Percentiles rank a stretch among this genome's conserved stretches.
Evolutionary conservation across 441 rosid genomes (phyloP).

Genomic region (Gossypium davidsonii): DNA sequence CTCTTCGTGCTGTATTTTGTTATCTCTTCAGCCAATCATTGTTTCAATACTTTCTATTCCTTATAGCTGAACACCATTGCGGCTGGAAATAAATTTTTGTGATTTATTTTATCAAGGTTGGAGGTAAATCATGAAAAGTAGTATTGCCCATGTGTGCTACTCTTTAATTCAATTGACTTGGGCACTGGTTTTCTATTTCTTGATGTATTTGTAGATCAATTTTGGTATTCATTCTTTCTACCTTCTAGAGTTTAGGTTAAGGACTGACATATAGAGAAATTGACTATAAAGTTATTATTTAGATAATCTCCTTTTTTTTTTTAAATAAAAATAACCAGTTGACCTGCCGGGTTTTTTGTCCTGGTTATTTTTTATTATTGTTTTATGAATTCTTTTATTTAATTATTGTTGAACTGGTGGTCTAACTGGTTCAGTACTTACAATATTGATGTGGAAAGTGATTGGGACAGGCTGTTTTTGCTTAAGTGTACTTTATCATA

Average conservation of each 20-base stretch:
- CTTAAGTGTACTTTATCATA: neutral
- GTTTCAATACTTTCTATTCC: neutral
- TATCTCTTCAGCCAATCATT: neutral
- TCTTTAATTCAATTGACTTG: neutral
- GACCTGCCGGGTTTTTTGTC: no score
- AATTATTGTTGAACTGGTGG: no score
- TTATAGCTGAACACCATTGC: neutral
- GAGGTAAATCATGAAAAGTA: neutral
- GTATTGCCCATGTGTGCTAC: neutral
- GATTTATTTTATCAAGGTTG: neutral
- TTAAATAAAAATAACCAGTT: no score
- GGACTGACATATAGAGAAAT: neutral
- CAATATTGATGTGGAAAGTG: no score
- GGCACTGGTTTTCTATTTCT: neutral
- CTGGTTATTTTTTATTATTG: no score
- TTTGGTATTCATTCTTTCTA: neutral
- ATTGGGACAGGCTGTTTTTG: neutral
- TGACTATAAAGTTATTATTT: neutral
- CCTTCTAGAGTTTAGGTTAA: neutral
- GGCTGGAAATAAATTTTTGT: neutral
- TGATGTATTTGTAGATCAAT: neutral
- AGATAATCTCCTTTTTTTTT: neutral
- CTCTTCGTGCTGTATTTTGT: neutral
- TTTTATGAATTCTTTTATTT: no score
- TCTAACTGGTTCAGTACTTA: no score